Conservation (phyloP, 1,284 basidiomycete species). For the Heterobasidion annosum region DNA sequence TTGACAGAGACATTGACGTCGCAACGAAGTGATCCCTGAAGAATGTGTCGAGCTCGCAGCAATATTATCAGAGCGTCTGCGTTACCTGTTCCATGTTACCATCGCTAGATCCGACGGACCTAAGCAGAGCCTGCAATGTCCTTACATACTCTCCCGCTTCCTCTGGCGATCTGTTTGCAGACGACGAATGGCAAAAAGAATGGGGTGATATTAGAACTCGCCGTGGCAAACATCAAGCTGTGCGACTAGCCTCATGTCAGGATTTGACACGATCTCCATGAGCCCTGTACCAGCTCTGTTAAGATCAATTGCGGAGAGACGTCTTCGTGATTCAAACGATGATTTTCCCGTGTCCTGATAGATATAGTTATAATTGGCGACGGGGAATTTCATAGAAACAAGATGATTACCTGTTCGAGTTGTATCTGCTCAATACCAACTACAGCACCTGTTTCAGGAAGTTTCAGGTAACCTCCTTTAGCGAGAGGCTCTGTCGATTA, state of each 20-base stretch:
- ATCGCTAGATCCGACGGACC: constrained; percentile 83
- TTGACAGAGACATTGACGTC: constrained; percentile 95
- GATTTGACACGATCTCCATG: constrained; percentile 95
- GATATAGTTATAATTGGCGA: neutral
- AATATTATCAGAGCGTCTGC: neutral
- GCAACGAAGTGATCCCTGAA: constrained; percentile 84
- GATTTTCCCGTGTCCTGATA: constrained; percentile 91
- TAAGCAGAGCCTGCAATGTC: constrained; percentile 74
- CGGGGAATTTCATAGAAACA: neutral
- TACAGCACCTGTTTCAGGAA: constrained; percentile 32
- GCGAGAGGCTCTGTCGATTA: constrained; percentile 66
- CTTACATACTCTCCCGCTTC: constrained; percentile 89
- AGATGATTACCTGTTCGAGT: constrained; percentile 72
- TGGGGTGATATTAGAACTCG: neutral
- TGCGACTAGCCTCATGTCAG: constrained; percentile 63
- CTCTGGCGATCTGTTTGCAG: constrained; percentile 62
- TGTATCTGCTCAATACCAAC: constrained; percentile 93
- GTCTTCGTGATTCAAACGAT: constrained; percentile 49
- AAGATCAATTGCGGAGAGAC: constrained; percentile 70
- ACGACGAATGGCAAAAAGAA: neutral
- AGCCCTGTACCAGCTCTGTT: constrained; percentile 87
- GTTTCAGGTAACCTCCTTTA: constrained; percentile 51
- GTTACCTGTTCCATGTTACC: constrained; percentile 95
- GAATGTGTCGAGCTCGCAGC: constrained; percentile 2
- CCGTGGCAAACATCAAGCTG: neutral